Evolutionary conservation across 176 grass and related monocot genomes (phyloP).

Genomic region (maize (Zea mays)): Zm-B73-REFERENCE-NAM-5.0 NC_050098.1:130668001-130668500

Average conservation of each 20-base stretch:
- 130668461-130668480: background rate
- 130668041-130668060: background rate
- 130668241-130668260: constrained; percentile 39
- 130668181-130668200: constrained; percentile 70
- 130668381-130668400: background rate
- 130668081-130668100: background rate
- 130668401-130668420: background rate
- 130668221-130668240: constrained; percentile 71
- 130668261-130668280: constrained; percentile 68
- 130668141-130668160: background rate
- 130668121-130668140: background rate
- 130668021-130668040: too few relatives aligned
- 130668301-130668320: constrained; percentile 79
- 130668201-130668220: constrained; percentile 86
- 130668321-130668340: constrained; percentile 99
- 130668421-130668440: background rate
- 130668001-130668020: too few relatives aligned
- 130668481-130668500: background rate
- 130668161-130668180: constrained; percentile 81
- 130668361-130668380: background rate
- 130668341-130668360: constrained; percentile 99
- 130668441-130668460: background rate
- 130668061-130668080: background rate
- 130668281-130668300: constrained; percentile 85
- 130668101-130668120: background rate